These are phyloP conservation scores for Seiridium cupressi DNA, from an alignment of 2,329 filamentous ascomycete genomes.

Conservation along the genomic window DNA sequence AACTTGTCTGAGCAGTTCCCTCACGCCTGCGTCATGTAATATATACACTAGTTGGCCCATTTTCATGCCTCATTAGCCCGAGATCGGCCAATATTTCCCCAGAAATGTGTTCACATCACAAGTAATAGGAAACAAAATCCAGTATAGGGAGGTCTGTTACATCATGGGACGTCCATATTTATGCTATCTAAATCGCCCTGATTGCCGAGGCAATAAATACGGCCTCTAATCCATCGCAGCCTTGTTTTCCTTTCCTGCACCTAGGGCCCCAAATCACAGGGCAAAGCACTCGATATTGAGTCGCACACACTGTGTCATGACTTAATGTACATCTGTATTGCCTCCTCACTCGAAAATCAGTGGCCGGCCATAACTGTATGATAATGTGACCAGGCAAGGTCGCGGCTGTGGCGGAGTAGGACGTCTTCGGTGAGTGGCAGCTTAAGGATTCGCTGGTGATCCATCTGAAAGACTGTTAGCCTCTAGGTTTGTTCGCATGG, in stretches of 20 bases:
- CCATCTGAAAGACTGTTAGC: constrained; percentile 21
- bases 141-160: no score
- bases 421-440: constrained; percentile 31
- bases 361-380: constrained; percentile 24
- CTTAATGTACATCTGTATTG: not conserved
- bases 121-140: no score
- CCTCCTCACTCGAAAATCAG: constrained; percentile 5
- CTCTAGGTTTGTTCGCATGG: not conserved
- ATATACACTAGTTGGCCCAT: no score
- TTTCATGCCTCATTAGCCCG: no score
- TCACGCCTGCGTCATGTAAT: no score
- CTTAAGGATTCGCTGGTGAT: constrained; percentile 27
- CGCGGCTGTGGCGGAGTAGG: constrained; percentile 28
- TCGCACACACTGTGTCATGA: not conserved
- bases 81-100: not conserved
- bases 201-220: not conserved
- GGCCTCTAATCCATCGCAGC: not conserved
- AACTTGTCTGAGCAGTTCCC: no score
- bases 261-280: not conserved
- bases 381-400: constrained; percentile 31
- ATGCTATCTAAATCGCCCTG: not conserved
- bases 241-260: not conserved
- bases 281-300: no score
- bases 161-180: not conserved
- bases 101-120: not conserved